phyloP scores from a whole-genome alignment of 2,329 filamentous ascomycete genomes.

The Botrytis hyacinthi region DNA sequence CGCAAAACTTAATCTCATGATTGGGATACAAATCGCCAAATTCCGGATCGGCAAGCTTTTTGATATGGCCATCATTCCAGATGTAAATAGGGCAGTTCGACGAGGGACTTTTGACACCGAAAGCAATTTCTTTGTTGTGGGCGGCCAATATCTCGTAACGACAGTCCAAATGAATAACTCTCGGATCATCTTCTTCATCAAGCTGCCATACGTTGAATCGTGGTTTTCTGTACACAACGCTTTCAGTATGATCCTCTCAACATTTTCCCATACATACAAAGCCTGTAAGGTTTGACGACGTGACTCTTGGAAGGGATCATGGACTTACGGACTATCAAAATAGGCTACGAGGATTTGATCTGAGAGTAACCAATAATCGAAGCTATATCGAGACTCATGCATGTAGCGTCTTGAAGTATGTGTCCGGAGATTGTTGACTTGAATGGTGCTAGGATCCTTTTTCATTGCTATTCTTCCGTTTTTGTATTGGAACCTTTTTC shows the following conservation, averaged over 20 bases:
- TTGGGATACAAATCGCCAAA: background rate
- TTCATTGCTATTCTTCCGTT: slow-evolving; percentile 6
- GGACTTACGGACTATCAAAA: slow-evolving; percentile 9
- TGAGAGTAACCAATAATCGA: background rate
- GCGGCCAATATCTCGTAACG: background rate
- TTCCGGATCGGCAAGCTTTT: background rate
- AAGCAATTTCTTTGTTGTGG: slow-evolving; percentile 4
- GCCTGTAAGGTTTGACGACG: background rate
- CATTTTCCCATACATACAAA: background rate
- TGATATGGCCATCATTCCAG: background rate
- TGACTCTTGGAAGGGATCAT: background rate
- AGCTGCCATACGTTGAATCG: slow-evolving; percentile 13
- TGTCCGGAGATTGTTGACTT: slow-evolving; percentile 7
- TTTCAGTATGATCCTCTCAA: background rate
- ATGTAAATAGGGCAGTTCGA: background rate
- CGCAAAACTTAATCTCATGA: background rate
- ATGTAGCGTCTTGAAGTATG: background rate
- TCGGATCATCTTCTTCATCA: slow-evolving; percentile 6
- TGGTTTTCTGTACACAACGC: background rate
- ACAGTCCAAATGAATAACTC: background rate
- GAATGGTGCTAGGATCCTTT: background rate
- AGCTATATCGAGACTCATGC: background rate
- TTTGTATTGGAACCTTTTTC: background rate
- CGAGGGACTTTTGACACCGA: background rate
- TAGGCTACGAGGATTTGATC: slow-evolving; percentile 12